Conservation (phyloP, 768 basidiomycete genomes). For the Lactarius hengduanensis region DNA sequence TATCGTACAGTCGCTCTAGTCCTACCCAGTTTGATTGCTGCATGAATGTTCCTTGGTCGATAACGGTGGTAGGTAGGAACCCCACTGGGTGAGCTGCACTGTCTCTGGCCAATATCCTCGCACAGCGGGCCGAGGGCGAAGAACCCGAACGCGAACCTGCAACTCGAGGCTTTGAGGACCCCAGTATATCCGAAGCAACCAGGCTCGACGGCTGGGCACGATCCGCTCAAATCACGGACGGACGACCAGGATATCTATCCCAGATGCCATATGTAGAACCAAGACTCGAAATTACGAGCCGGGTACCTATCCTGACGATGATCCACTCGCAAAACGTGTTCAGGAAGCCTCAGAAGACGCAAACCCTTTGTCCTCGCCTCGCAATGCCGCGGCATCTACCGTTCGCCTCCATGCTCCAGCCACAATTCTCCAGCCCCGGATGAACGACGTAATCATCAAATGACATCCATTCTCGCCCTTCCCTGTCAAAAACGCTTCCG, state of each 20-base stretch:
- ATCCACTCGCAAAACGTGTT: slow-evolving; percentile 19
- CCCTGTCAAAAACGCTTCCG: neutral
- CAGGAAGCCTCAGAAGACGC: slow-evolving; percentile 21
- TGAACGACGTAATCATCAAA: slow-evolving; percentile 1
- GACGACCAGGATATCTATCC: slow-evolving; percentile 5
- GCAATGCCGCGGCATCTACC: slow-evolving; percentile 14
- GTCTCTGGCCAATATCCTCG: slow-evolving; percentile 15
- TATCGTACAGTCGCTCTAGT: slow-evolving; percentile 5
- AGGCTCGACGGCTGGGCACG: neutral
- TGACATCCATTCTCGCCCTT: slow-evolving; percentile 14
- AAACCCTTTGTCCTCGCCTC: slow-evolving; percentile 2
- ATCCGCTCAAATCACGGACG: neutral
- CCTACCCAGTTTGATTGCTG: neutral
- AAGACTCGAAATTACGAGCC: slow-evolving; percentile 8
- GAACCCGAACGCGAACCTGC: neutral
- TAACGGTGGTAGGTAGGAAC: neutral
- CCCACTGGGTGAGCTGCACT: neutral
- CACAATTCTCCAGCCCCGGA: slow-evolving; percentile 6
- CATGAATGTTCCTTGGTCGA: neutral
- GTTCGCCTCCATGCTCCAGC: neutral
- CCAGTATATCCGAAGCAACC: neutral
- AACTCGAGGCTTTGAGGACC: neutral
- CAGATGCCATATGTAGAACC: slow-evolving; percentile 18
- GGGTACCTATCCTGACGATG: slow-evolving; percentile 22
- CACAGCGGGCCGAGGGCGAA: slow-evolving; percentile 9